phyloP scores from a whole-genome alignment of 305 asterid species.

The Ilex paraguariensis region DNA sequence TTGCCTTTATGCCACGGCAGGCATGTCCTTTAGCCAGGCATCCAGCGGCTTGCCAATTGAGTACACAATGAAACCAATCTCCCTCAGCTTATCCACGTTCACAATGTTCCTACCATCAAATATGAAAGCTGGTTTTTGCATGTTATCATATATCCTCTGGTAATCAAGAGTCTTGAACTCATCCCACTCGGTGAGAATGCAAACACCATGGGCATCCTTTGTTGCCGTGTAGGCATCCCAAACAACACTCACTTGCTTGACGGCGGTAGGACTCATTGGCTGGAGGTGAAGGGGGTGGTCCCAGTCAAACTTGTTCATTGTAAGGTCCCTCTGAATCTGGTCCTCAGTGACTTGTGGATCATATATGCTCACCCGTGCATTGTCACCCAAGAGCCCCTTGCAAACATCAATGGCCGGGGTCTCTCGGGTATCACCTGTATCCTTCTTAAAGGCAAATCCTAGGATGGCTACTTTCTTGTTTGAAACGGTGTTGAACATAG shows the following conservation, averaged over 20 bases:
- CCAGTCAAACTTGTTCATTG: slow-evolving; percentile 86
- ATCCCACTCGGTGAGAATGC: slow-evolving; percentile 90
- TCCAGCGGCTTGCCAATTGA: slow-evolving; percentile 90
- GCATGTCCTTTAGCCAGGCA: slow-evolving; percentile 95
- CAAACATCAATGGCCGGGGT: slow-evolving; percentile 94
- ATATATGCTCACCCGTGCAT: slow-evolving; percentile 70
- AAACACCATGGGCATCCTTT: slow-evolving; percentile 72
- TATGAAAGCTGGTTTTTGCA: slow-evolving; percentile 88
- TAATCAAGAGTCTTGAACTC: slow-evolving; percentile 78
- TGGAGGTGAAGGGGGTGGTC: slow-evolving; percentile 89
- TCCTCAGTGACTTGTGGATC: slow-evolving; percentile 88
- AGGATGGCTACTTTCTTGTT: slow-evolving; percentile 74
- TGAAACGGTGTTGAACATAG: slow-evolving; percentile 89
- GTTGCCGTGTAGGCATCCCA: slow-evolving; percentile 83
- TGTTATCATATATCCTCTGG: slow-evolving; percentile 70
- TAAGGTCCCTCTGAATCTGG: slow-evolving; percentile 82
- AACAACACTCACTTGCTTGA: slow-evolving; percentile 56
- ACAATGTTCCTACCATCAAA: slow-evolving; percentile 80
- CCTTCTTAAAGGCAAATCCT: slow-evolving; percentile 88
- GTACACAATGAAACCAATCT: slow-evolving; percentile 80
- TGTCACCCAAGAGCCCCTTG: slow-evolving; percentile 80
- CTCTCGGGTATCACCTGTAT: slow-evolving; percentile 85
- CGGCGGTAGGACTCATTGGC: slow-evolving; percentile 84
- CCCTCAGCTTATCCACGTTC: slow-evolving; percentile 56
- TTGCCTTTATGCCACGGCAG: slow-evolving; percentile 57